Base-by-base conservation (phyloP, 23 red algal species). In the Agarophyton chilense region DNA sequence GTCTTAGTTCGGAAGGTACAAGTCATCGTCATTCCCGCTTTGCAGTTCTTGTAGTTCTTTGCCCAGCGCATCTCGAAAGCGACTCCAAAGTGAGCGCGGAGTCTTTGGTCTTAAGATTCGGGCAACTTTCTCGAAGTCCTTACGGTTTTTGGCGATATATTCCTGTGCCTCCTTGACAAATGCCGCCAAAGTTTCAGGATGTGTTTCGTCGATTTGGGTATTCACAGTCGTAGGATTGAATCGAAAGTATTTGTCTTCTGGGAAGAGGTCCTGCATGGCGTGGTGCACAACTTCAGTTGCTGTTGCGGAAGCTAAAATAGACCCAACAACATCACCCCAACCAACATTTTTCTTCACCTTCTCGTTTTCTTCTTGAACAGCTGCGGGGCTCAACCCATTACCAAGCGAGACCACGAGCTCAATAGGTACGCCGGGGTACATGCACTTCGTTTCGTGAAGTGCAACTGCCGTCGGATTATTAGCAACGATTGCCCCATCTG, bases 281-380 rank as follows among this genome's bases (percentile, higher is more conserved):
- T 98, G 89, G 82, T 98, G 96, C 19, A 98, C 93, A 36, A 57
- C 90, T 68, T 98, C 96, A 36, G 96, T 98, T 17, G 92, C 78
- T 18, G 92, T 95, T n/a, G 96, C 96, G n/a, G 96, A 93, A 28
- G 80, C 90, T 32, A 98, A 81, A 51, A 98, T 91, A 11, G 90
- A 96, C n/a, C 86, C 93, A 38, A 98, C 83, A 51, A 98, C 85
- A 70, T 98, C 96, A 77, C 92, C 94, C 96, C 96, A 98, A 25
- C 96, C 90, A 81, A 88, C 77, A 71, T 85, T 78, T 41, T 85
- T 85, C 64, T 85, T 68, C 2, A 41, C 81, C 13, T 22, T 43
- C 32, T 89, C 70, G 9, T 74, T 61, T 50, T 72, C 64, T 26
- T 72, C 77, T 21, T 58, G 61, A 29, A 58, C 62, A 29, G 62